These are phyloP conservation scores for Aspergillus saccharolyticus DNA, from an alignment of 495 filamentous ascomycete species.

Conservation along the genomic window DNA sequence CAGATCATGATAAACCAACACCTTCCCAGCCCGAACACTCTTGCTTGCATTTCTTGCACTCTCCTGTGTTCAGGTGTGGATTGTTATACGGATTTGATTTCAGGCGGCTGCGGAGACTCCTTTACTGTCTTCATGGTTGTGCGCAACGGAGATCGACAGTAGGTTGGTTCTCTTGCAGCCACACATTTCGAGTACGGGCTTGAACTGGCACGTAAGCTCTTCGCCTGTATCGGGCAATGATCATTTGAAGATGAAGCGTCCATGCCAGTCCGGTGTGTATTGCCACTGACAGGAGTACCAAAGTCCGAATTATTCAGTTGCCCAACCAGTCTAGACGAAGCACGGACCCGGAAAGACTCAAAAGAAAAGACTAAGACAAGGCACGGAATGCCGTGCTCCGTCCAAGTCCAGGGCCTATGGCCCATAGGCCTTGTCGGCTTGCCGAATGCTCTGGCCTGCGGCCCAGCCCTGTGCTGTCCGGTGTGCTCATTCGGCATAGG, in stretches of 20 bases:
- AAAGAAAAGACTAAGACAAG: neutral
- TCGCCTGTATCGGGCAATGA: neutral
- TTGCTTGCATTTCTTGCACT: too few relatives aligned
- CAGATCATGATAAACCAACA: neutral
- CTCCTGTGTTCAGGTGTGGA: too few relatives aligned
- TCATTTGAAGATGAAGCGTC: neutral
- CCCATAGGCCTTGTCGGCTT: slow-evolving; percentile 12
- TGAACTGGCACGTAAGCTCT: neutral
- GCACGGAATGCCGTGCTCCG: slow-evolving; percentile 17
- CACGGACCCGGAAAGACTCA: neutral
- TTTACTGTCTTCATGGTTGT: neutral
- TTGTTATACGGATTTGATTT: neutral
- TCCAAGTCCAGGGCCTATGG: neutral
- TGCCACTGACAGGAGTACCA: neutral
- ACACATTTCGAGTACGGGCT: neutral
- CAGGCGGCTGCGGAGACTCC: neutral
- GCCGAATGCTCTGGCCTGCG: slow-evolving; percentile 8
- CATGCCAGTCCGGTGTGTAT: neutral
- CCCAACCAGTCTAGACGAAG: neutral
- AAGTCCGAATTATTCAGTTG: neutral
- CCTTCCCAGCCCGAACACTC: too few relatives aligned
- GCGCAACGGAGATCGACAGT: neutral
- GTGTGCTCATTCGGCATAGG: slow-evolving; percentile 18
- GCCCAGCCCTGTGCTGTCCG: neutral
- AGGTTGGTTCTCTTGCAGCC: too few relatives aligned